These are phyloP conservation scores for Magnaporthiopsis incrustans DNA, from an alignment of 2,329 filamentous ascomycete species.

Conservation along the genomic window DNA sequence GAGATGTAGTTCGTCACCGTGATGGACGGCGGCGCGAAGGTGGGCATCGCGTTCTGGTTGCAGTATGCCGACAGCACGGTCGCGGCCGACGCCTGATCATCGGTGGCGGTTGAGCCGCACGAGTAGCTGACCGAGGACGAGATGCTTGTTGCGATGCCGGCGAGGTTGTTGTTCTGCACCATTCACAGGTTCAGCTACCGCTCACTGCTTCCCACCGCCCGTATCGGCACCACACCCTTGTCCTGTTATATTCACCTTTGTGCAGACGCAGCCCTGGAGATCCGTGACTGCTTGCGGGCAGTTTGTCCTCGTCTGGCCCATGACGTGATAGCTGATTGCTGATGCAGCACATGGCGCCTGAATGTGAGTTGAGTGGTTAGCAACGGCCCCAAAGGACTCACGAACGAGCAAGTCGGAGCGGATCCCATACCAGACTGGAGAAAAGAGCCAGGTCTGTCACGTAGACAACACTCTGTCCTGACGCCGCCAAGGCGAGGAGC, in stretches of 20 bases:
- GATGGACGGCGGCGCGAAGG: conserved; percentile 35
- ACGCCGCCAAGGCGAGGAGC: not conserved
- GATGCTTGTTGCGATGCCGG: conserved; percentile 29
- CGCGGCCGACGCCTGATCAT: conserved; percentile 39
- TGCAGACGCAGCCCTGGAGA: conserved; percentile 46
- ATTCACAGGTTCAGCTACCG: not conserved
- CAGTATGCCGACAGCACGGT: conserved; percentile 41
- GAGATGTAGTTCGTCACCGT: conserved; percentile 40
- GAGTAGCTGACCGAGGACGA: conserved; percentile 30
- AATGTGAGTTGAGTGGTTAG: not conserved
- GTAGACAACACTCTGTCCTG: conserved; percentile 24
- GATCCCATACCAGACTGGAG: conserved; percentile 28
- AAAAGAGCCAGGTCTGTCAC: conserved; percentile 36
- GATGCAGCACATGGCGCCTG: conserved; percentile 43
- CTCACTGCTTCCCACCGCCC: not conserved
- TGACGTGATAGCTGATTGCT: conserved; percentile 36
- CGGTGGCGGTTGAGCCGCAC: conserved; percentile 38
- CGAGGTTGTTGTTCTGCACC: conserved; percentile 26
- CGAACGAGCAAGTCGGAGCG: not conserved
- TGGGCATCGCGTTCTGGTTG: conserved; percentile 28
- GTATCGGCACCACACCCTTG: not conserved
- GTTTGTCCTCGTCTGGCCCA: conserved; percentile 30
- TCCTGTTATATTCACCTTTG: conserved; percentile 22
- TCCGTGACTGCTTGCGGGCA: conserved; percentile 36
- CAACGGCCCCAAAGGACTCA: not conserved